Evolutionary conservation across 345 rosid species (phyloP), one percentile per base, ranked within the genome.

Genomic region (Xanthoceras sorbifolium): DNA sequence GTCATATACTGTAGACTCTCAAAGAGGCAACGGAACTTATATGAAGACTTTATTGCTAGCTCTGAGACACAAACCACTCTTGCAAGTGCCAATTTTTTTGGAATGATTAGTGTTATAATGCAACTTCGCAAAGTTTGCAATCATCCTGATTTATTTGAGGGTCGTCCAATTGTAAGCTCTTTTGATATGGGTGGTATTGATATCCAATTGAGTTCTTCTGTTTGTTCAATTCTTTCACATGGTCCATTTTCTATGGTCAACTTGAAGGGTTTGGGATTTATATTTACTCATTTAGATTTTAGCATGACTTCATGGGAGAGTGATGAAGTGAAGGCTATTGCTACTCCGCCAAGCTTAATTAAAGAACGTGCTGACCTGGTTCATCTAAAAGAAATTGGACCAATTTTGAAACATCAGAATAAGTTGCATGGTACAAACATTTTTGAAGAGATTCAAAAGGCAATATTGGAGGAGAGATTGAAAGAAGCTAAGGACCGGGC

Each of bases 91-190:
- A 97, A 92, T 80, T 97, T 97, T 82, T 94, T 97, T 86, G 99
- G 98, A 80, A 97, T 97, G 99, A 97, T 97, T 78, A 94, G 98
- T 80, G 85, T 97, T 82, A 94, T 97, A 78, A 97, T 97, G 99
- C 99, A 97, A 77, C 94, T 97, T 76, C 98, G 99, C 69, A 97
- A 97, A 87, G 99, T 97, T 73, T 97, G 99, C 81, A 97, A 97
- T 82, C 99, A 97, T 84, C 99, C 99, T 17, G 98, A 97, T 80
- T 89, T 97, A 77, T 97, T 97, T 84, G 99, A 97, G 85, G 99
- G 99, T 28, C 98, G 99, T 60, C 97, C 99, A 70, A 97, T 97
- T 73, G 89, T 97, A 74, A 97, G 99, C 78, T 97, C 99, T 64
- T 92, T 91, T 81, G 99, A 97, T 84, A 90, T 97, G 97, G 76